Evolutionary conservation across 148 eudicot genomes (phyloP).

Genomic region (Rhododendron kiyosumense): DNA sequence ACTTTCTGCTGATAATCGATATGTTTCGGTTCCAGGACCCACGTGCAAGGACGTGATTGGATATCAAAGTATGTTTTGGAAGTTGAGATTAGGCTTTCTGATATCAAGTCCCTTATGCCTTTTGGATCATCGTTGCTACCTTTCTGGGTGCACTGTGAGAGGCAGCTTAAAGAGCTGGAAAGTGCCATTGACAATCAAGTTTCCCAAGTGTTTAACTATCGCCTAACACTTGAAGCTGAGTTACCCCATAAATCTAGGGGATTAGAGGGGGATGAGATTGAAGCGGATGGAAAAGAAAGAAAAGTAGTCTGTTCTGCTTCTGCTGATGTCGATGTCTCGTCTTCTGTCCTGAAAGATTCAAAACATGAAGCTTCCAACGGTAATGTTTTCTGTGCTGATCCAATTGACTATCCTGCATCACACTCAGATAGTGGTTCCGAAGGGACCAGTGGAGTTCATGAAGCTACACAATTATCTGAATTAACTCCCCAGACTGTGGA

Average conservation of each 20-base stretch:
- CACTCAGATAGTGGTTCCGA: slow-evolving; percentile 21
- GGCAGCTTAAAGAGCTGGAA: slow-evolving; percentile 59
- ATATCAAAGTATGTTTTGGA: slow-evolving; percentile 50
- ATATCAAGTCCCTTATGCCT: slow-evolving; percentile 59
- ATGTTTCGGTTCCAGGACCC: slow-evolving; percentile 37
- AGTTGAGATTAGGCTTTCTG: slow-evolving; percentile 75
- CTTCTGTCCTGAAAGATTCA: slow-evolving; percentile 12
- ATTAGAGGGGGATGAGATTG: slow-evolving; percentile 20
- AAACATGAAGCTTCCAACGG: slow-evolving; percentile 17
- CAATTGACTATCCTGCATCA: neutral
- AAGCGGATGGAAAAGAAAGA: slow-evolving; percentile 17
- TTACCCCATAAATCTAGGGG: slow-evolving; percentile 17
- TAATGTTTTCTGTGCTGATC: slow-evolving; percentile 12
- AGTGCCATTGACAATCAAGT: slow-evolving; percentile 39
- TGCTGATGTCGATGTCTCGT: slow-evolving; percentile 16
- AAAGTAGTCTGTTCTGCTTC: slow-evolving; percentile 18
- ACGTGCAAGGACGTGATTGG: slow-evolving; percentile 31
- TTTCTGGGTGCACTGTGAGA: slow-evolving; percentile 81
- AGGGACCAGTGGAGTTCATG: slow-evolving; percentile 23
- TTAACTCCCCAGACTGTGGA: slow-evolving; percentile 29
- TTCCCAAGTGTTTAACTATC: slow-evolving; percentile 15
- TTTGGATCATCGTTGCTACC: slow-evolving; percentile 66
- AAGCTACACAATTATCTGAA: slow-evolving; percentile 21
- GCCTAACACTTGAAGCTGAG: slow-evolving; percentile 23
- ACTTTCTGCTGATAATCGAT: neutral